phyloP scores from a whole-genome alignment of 75 land plant species.

The Selaginella tamariscina region DNA sequence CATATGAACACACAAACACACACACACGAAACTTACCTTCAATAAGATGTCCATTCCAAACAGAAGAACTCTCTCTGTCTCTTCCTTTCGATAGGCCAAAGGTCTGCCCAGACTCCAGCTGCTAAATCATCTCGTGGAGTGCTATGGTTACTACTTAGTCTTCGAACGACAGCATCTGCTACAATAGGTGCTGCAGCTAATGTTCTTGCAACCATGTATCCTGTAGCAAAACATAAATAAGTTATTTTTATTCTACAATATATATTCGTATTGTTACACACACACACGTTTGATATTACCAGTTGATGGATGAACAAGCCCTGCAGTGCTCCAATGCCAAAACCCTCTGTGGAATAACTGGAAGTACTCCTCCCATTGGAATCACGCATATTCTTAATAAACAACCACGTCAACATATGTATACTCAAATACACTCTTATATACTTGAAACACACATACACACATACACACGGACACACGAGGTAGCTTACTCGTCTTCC shows the following conservation, averaged over 20 bases:
- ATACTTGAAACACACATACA: conserved; percentile 5
- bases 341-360: conserved; percentile 75
- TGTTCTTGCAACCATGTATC: conserved; percentile 87
- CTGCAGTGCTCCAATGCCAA: conserved; percentile 82
- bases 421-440: too few relatives aligned
- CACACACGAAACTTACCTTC: conserved; percentile 18
- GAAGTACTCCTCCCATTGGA: conserved; percentile 97
- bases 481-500: conserved; percentile 58
- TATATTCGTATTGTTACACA: background rate
- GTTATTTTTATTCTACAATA: background rate
- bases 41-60: conserved; percentile 96
- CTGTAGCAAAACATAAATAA: conserved; percentile 14
- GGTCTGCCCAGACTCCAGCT: conserved; percentile 73
- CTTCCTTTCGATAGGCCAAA: conserved; percentile 87
- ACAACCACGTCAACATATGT: background rate
- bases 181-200: conserved; percentile 65
- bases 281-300: conserved; percentile 9
- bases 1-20: background rate
- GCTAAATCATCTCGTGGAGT: conserved; percentile 36
- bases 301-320: conserved; percentile 85
- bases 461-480: background rate
- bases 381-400: conserved; percentile 43
- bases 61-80: conserved; percentile 94
- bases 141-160: conserved; percentile 32
- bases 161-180: conserved; percentile 47